phyloP scores from a whole-genome alignment of 352 stramenopile genomes.

The Thalassiosira hispida region DNA sequence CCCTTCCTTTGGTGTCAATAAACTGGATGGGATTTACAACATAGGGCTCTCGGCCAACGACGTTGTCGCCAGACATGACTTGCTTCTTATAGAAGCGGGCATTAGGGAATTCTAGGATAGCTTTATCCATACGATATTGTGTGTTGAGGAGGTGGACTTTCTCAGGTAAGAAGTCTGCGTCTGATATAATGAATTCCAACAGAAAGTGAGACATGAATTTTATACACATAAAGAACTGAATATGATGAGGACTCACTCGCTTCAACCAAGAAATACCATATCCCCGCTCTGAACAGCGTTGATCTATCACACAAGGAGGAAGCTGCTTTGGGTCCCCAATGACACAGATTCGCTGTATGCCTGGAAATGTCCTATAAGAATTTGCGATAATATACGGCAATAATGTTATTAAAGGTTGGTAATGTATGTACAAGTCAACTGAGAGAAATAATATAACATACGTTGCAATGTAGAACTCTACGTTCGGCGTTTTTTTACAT shows the following conservation, averaged over 20 bases:
- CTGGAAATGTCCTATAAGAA: slow-evolving; percentile 46
- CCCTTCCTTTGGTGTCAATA: slow-evolving; percentile 36
- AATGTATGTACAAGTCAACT: slow-evolving; percentile 30
- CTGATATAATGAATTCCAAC: not conserved
- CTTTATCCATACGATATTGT: slow-evolving; percentile 53
- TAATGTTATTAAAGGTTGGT: no score
- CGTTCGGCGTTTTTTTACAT: not conserved
- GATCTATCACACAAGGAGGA: slow-evolving; percentile 38
- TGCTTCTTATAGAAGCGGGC: slow-evolving; percentile 39
- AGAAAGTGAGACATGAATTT: not conserved
- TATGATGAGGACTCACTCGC: not conserved
- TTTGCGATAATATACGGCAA: no score
- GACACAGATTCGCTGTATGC: slow-evolving; percentile 35
- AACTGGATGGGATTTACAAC: slow-evolving; percentile 34
- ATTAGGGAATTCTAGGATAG: slow-evolving; percentile 45
- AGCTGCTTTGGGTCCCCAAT: slow-evolving; percentile 50
- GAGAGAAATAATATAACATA: not conserved
- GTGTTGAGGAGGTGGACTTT: slow-evolving; percentile 44
- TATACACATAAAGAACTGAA: slow-evolving; percentile 1
- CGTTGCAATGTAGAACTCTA: slow-evolving; percentile 48
- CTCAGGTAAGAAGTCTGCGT: slow-evolving; percentile 16
- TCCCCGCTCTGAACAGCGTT: slow-evolving; percentile 11
- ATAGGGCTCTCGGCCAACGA: slow-evolving; percentile 36
- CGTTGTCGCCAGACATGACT: slow-evolving; percentile 46
- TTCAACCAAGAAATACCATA: slow-evolving; percentile 41